Conservation (phyloP, 768 basidiomycete genomes). For the Calvatia gigantea region DNA sequence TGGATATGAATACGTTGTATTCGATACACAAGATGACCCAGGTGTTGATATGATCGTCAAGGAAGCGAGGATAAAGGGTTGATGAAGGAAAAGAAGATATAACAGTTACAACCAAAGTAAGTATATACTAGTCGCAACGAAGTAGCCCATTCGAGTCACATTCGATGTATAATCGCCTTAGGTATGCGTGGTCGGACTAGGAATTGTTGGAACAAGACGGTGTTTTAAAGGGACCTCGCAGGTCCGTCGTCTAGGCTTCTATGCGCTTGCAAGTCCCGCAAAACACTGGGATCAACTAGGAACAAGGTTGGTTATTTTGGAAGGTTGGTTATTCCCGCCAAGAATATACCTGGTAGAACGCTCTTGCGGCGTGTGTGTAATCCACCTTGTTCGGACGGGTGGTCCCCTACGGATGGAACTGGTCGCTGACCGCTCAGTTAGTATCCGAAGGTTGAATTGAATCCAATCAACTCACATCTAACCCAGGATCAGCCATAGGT, state of each 20-base stretch:
- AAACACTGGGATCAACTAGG: slow-evolving; percentile 82
- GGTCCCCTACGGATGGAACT: slow-evolving; percentile 19
- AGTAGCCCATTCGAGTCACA: background rate
- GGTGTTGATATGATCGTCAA: background rate
- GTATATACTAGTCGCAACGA: slow-evolving; percentile 9
- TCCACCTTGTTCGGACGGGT: slow-evolving; percentile 52
- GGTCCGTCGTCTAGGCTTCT: slow-evolving; percentile 68
- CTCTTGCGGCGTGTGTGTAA: slow-evolving; percentile 94
- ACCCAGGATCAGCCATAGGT: slow-evolving; percentile 88
- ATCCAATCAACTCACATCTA: slow-evolving; percentile 58
- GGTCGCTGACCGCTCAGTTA: slow-evolving; percentile 6
- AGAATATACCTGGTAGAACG: slow-evolving; percentile 75
- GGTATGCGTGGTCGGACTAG: slow-evolving; percentile 10
- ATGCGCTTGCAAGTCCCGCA: slow-evolving; percentile 86
- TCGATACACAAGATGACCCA: background rate
- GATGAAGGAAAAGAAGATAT: slow-evolving; percentile 10
- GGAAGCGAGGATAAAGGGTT: background rate
- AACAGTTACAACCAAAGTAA: slow-evolving; percentile 13
- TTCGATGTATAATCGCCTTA: slow-evolving; percentile 13
- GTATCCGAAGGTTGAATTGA: background rate
- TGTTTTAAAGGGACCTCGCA: slow-evolving; percentile 9
- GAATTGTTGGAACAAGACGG: background rate
- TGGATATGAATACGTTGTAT: slow-evolving; percentile 4
- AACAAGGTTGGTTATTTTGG: slow-evolving; percentile 18
- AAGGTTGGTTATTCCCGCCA: slow-evolving; percentile 15